These are phyloP conservation scores for Spathaspora sp. DNA, from an alignment of 1,139 yeast genomes.

Conservation along the genomic window DNA sequence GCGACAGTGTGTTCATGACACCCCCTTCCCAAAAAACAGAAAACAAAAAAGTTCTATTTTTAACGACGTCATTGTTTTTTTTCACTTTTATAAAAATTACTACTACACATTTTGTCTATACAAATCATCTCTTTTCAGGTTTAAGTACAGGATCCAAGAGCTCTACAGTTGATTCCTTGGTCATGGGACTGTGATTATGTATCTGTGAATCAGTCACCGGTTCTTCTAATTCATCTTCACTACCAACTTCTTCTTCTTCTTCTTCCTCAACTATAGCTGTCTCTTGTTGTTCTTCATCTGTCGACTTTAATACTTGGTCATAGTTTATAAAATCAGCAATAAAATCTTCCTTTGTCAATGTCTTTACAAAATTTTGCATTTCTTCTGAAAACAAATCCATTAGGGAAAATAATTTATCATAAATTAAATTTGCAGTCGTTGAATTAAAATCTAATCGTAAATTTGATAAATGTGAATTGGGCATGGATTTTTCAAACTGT, in stretches of 20 bases:
- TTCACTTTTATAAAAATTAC: not conserved
- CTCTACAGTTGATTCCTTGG: slow-evolving; percentile 17
- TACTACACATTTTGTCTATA: not conserved
- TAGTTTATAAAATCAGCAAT: slow-evolving; percentile 32
- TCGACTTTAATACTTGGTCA: slow-evolving; percentile 17
- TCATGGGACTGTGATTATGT: not conserved
- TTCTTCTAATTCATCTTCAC: slow-evolving; percentile 7
- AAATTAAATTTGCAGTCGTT: slow-evolving; percentile 27
- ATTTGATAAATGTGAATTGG: slow-evolving; percentile 8
- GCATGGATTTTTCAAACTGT: slow-evolving; percentile 16
- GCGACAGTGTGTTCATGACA: not conserved
- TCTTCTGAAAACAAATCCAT: slow-evolving; percentile 20
- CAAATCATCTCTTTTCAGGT: slow-evolving; percentile 7
- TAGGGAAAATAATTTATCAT: slow-evolving; percentile 23
- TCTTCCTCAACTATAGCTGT: slow-evolving; percentile 11
- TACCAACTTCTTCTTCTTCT: slow-evolving; percentile 10
- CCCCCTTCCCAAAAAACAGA: too few species aligned
- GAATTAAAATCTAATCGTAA: slow-evolving; percentile 22
- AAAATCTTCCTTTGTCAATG: slow-evolving; percentile 29
- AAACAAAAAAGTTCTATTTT: not conserved
- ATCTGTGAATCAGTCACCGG: slow-evolving; percentile 5
- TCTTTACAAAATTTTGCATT: slow-evolving; percentile 20
- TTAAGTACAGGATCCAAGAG: slow-evolving; percentile 25
- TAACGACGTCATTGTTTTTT: not conserved
- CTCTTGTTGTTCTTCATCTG: slow-evolving; percentile 15